phyloP scores from a whole-genome alignment of 345 rosid genomes.

The Sisymbrium altissimum region DNA sequence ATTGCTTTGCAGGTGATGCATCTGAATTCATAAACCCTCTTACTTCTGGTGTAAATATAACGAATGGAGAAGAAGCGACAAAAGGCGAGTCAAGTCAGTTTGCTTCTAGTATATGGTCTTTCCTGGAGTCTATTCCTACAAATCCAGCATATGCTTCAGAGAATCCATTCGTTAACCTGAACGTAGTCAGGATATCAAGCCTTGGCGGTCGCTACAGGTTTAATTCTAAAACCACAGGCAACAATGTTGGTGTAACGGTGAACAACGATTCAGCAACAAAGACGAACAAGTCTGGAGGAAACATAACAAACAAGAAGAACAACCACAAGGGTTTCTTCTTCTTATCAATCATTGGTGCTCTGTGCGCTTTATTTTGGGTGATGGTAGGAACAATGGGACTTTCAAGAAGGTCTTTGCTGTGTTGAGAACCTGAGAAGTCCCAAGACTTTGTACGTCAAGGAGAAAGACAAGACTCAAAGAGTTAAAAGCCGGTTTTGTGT shows the following conservation, averaged over 20 bases:
- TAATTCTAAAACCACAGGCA: constrained; percentile 28
- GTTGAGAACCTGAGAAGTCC: constrained; percentile 13
- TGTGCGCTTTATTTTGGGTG: constrained; percentile 64
- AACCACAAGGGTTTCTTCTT: constrained; percentile 41
- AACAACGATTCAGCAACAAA: constrained; percentile 23
- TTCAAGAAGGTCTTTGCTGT: constrained; percentile 34
- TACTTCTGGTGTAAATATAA: background rate
- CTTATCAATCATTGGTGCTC: constrained; percentile 53
- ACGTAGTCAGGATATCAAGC: constrained; percentile 69
- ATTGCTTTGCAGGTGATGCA: constrained; percentile 3
- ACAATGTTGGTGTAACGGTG: background rate
- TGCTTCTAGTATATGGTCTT: constrained; percentile 62
- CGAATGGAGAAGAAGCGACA: background rate
- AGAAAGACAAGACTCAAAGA: background rate
- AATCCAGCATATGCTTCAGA: constrained; percentile 86
- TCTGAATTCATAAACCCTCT: constrained; percentile 16
- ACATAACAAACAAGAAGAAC: background rate
- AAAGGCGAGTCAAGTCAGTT: constrained; percentile 42
- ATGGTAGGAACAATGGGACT: constrained; percentile 50
- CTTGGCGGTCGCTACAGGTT: constrained; percentile 52
- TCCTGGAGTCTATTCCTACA: constrained; percentile 83
- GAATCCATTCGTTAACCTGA: constrained; percentile 51
- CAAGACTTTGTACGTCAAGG: background rate
- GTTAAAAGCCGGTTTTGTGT: background rate
- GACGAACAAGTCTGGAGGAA: constrained; percentile 35